Evolutionary conservation across 495 filamentous ascomycete genomes (phyloP), one percentile per base, ranked within the genome.

Genomic region (Aspergillus indologenus): DNA sequence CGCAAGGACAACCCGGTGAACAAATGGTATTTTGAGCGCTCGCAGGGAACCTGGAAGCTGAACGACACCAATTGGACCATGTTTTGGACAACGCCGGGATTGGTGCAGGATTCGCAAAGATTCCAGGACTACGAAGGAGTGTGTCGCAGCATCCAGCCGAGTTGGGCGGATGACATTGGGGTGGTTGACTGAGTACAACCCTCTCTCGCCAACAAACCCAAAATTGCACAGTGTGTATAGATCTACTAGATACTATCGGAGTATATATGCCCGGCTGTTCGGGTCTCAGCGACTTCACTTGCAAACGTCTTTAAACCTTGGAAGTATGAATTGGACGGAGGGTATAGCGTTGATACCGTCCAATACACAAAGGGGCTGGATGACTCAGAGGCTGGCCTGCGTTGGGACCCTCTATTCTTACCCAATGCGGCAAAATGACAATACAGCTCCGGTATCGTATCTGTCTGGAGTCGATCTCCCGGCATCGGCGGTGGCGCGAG

Each of bases 1-100:
- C 77, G 90, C 54, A 87, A 84, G 68, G 79, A 89, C 65, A 95
- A 95, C 65, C 88, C 88, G 11, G 90, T 94, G 1, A 95, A 95
- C 59, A 95, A 93, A 67, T 95, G 90, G 90, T 95, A 98, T 68
- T 97, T 96, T 69, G 93, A 98, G 71, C 81, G 93, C 44, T 89
- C 89, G 8, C 79, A 81, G 55, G 93, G 93, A 0, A 90, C 85
- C 24, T 88, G 87, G 77, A 94, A 94, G 72, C 70, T 98, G 31
- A 79, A 82, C 1, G 85, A 80, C 21, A 87, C 79, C 62, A 87
- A 85, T 59, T 98, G 93, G 93, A 89, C 93, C 4, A 96, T 96
- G 92, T 97, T 98, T 57, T 98, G 93, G 93, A 98, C 93, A 1
- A 92, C 88, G 2, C 82, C 86, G 15, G 85, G 81, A 15, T 73